These are phyloP conservation scores for Aspergillus affinis DNA, from an alignment of 495 filamentous ascomycete species.

Conservation along the genomic window DNA sequence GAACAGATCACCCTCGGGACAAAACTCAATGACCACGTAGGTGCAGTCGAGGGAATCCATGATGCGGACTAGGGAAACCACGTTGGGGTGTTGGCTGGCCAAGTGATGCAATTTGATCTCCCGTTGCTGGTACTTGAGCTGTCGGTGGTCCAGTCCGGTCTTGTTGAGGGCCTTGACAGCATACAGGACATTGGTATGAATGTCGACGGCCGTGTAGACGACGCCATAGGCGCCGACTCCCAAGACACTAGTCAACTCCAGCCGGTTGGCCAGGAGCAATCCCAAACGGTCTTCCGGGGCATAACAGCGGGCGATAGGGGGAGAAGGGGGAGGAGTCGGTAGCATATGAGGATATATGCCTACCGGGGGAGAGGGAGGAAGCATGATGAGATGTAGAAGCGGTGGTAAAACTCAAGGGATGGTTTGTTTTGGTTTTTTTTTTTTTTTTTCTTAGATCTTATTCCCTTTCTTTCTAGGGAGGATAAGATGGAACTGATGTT, in stretches of 20 bases:
- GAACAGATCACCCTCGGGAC: slow-evolving; percentile 96
- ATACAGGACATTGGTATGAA: slow-evolving; percentile 76
- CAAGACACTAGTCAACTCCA: slow-evolving; percentile 81
- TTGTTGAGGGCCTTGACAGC: slow-evolving; percentile 98
- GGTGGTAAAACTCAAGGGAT: background rate
- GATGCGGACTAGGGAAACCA: slow-evolving; percentile 92
- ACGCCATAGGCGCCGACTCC: slow-evolving; percentile 96
- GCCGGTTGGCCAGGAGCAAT: slow-evolving; percentile 74
- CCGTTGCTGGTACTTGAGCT: slow-evolving; percentile 84
- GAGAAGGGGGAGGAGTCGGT: slow-evolving; percentile 62
- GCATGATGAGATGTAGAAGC: slow-evolving; percentile 9
- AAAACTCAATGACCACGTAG: slow-evolving; percentile 96
- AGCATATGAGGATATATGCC: slow-evolving; percentile 53
- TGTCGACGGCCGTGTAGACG: slow-evolving; percentile 90
- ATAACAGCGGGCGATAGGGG: slow-evolving; percentile 50
- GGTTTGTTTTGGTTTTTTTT: slow-evolving; percentile 1
- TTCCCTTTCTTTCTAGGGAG: slow-evolving; percentile 5
- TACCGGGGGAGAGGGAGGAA: slow-evolving; percentile 20
- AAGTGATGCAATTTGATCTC: slow-evolving; percentile 90
- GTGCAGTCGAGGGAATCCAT: slow-evolving; percentile 91
- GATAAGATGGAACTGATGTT: background rate
- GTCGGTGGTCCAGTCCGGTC: slow-evolving; percentile 79
- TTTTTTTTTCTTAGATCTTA: background rate
- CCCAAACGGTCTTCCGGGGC: slow-evolving; percentile 85
- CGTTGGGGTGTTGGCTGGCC: slow-evolving; percentile 85